Base-by-base conservation (phyloP, 2,329 filamentous ascomycete genomes). In the Paecilomyces niveus region DNA sequence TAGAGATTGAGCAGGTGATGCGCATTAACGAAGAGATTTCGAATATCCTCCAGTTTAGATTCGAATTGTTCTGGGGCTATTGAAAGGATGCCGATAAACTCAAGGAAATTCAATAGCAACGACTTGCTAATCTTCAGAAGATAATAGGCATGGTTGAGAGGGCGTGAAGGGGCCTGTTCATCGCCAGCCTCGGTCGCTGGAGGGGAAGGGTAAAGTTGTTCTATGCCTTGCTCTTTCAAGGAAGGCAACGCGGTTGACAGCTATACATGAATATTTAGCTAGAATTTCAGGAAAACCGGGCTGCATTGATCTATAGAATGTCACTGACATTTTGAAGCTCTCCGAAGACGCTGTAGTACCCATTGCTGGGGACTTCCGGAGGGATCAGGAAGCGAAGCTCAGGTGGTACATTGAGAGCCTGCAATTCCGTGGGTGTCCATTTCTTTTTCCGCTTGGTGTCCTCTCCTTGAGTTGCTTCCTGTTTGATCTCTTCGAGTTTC, bases 1-100 rank as follows among this genome's bases (percentile, higher is more conserved):
- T 96, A 97, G 73, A 96, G 88, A 73, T 99, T 99, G 64, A 97
- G 85, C 57, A 96, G 82, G 68, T 95, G 90, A 74, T 97, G 92
- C 68, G 95, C 89, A 72, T 97, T 97, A 72, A 93, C 87, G 62
- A 96, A 88, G 29, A 97, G 78, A 15, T 88, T 92, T 67, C 89
- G 83, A 32, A 99, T 76, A 72, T 97, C 89, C 52, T 85, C 80
- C 53, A 93, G 81, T 71, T 96, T 96, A 50, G 85, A 81, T 26
- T 83, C 79, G 55, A 86, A 88, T 70, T 88, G 78, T 51, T 82
- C 80, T 0, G 90, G 89, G 53, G 87, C 82, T n/a, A 84, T 75
- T 9, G 84, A 82, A 58, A 95, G 78, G 13, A 89, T 78, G 24
- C 91, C 90, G 0, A 89, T 79, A 4, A 97, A 83, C 69, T 96